Conservation (phyloP, 1,139 yeast species). For the Williopsis jadinii region DNA sequence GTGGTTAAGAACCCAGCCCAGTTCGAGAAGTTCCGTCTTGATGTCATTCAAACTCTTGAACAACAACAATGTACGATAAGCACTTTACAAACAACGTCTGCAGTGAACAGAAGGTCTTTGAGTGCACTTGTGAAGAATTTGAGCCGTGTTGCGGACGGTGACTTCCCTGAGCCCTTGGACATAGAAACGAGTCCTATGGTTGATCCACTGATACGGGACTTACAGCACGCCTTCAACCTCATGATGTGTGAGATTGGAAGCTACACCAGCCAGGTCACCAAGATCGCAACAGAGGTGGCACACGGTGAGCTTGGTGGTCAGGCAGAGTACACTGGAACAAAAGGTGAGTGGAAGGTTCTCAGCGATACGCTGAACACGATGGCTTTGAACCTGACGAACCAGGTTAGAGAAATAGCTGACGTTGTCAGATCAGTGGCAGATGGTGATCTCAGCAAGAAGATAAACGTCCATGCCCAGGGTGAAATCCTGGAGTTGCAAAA, state of each 20-base stretch:
- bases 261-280: slow-evolving; percentile 79
- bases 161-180: slow-evolving; percentile 62
- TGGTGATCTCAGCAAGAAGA: slow-evolving; percentile 80
- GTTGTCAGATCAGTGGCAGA: slow-evolving; percentile 92
- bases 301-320: slow-evolving; percentile 90
- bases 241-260: slow-evolving; percentile 85
- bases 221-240: slow-evolving; percentile 69
- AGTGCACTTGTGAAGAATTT: slow-evolving; percentile 60
- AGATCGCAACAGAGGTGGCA: slow-evolving; percentile 87
- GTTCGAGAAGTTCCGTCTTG: slow-evolving; percentile 2
- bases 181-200: slow-evolving; percentile 38
- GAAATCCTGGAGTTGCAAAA: slow-evolving; percentile 75
- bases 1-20: background rate
- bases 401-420: slow-evolving; percentile 85
- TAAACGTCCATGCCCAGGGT: slow-evolving; percentile 87
- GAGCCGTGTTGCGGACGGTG: slow-evolving; percentile 77
- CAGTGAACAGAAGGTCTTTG: slow-evolving; percentile 38
- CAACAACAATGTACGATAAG: background rate
- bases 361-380: slow-evolving; percentile 84
- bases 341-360: slow-evolving; percentile 83
- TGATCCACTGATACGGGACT: slow-evolving; percentile 62
- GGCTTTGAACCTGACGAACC: slow-evolving; percentile 87
- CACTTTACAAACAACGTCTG: background rate
- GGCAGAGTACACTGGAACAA: slow-evolving; percentile 38
- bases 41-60: background rate